Conservation (phyloP, 331 rosid species). For the Rosa hybrid region DNA sequence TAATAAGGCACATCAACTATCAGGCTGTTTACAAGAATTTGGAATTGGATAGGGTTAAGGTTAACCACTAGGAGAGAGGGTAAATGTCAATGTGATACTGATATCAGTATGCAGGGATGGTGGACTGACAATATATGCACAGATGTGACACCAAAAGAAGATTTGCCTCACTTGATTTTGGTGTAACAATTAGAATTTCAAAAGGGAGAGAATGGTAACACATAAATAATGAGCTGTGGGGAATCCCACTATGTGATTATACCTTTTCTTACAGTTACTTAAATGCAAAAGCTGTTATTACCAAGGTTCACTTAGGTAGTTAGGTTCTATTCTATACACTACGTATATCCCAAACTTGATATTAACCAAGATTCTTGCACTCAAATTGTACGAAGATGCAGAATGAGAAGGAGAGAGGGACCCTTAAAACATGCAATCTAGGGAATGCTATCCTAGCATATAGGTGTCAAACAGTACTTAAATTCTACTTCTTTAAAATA, state of each 20-base stretch:
- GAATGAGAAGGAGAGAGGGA: not conserved
- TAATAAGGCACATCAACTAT: slow-evolving; percentile 1
- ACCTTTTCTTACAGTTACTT: not conserved
- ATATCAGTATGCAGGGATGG: not conserved
- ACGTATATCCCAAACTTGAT: not conserved
- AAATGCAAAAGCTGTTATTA: not conserved
- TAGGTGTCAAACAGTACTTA: not conserved
- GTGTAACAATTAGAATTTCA: not conserved
- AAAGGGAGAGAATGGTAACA: not conserved
- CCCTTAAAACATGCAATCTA: not conserved
- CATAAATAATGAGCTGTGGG: not conserved
- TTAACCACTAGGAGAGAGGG: not conserved
- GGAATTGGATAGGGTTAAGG: not conserved
- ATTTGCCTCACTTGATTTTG: not conserved
- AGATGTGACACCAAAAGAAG: not conserved
- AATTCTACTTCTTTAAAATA: not conserved
- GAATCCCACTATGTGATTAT: too few species aligned
- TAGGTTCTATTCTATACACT: not conserved
- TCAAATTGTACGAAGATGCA: not conserved
- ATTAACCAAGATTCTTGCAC: not conserved
- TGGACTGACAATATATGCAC: not conserved
- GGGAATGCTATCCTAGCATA: not conserved
- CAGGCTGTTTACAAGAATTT: not conserved
- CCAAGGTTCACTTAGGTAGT: not conserved
- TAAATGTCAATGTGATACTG: not conserved